Percentiles rank a stretch among this genome's conserved stretches.
Conservation (phyloP, 2,329 filamentous ascomycete species). For the Cercospora berteroae region DNA sequence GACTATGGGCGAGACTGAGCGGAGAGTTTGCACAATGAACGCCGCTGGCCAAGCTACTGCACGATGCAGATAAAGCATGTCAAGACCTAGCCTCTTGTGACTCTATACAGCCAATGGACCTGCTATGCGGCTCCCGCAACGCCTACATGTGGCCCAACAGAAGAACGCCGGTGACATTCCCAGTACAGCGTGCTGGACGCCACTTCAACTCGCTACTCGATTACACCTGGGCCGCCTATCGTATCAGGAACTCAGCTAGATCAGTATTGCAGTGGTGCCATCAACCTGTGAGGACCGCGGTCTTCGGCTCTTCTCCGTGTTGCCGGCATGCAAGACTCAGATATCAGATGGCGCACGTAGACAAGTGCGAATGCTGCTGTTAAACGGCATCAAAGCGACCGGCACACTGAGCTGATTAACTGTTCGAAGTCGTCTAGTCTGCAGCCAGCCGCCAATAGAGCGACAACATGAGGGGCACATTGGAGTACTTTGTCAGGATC, state of each 20-base stretch:
- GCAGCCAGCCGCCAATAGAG: background rate
- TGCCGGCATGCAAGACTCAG: too few relatives aligned
- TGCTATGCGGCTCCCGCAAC: background rate
- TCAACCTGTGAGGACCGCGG: too few relatives aligned
- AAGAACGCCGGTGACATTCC: background rate
- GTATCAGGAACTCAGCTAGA: background rate
- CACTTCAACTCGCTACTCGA: background rate
- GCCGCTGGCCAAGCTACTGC: conserved; percentile 1
- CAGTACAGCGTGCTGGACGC: background rate
- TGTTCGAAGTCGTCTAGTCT: background rate
- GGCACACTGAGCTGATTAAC: background rate
- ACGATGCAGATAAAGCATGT: conserved; percentile 9
- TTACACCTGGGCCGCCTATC: background rate
- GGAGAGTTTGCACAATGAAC: background rate
- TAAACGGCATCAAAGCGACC: background rate
- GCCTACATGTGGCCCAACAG: background rate
- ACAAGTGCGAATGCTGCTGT: too few relatives aligned
- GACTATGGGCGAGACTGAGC: background rate
- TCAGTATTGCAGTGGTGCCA: background rate
- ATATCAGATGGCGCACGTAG: too few relatives aligned
- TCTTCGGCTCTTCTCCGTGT: too few relatives aligned
- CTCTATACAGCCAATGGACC: background rate
- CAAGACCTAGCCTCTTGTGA: background rate
- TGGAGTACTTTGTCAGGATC: background rate
- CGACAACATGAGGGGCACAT: background rate